A percentile compares a stretch with the other conserved stretches of the same genome.
These are phyloP conservation scores for Cardamine occulta DNA, from an alignment of 345 rosid species.

Conservation along the genomic window DNA sequence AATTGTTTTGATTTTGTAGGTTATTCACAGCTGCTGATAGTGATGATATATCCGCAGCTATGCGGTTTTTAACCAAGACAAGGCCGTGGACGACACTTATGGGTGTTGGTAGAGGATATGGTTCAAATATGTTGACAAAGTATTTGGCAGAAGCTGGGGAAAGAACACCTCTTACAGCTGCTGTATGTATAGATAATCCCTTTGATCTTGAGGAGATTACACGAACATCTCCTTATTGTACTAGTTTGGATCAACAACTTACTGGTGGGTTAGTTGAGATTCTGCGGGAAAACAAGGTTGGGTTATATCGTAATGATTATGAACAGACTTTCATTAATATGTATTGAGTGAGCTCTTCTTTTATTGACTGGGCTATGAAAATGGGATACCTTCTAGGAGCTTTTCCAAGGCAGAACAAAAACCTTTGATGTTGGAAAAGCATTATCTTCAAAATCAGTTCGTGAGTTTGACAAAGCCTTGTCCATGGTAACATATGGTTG, in stretches of 20 bases:
- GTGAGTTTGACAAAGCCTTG: conserved; percentile 87
- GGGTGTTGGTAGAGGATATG: conserved; percentile 90
- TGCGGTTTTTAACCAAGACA: conserved; percentile 70
- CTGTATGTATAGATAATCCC: conserved; percentile 85
- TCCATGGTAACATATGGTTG: conserved; percentile 88
- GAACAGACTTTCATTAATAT: not conserved
- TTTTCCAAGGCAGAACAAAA: conserved; percentile 83
- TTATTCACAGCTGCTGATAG: conserved; percentile 97
- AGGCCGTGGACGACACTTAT: conserved; percentile 91
- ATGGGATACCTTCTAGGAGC: conserved; percentile 56
- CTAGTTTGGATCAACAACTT: conserved; percentile 63
- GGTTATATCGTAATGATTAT: not conserved
- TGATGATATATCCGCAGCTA: conserved; percentile 82
- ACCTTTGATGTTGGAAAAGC: conserved; percentile 88
- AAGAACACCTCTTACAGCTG: conserved; percentile 84
- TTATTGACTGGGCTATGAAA: conserved; percentile 35
- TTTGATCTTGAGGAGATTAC: conserved; percentile 93
- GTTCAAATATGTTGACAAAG: conserved; percentile 90
- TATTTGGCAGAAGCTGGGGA: conserved; percentile 91
- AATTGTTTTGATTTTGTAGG: conserved; percentile 59
- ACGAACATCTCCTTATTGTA: conserved; percentile 56
- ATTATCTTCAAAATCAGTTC: conserved; percentile 72
- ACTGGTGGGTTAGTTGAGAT: conserved; percentile 75
- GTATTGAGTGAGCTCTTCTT: conserved; percentile 23
- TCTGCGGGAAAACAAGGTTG: conserved; percentile 82